Evolutionary conservation across 2,329 filamentous ascomycete species (phyloP).

Genomic region (Calonectria montana): DNA sequence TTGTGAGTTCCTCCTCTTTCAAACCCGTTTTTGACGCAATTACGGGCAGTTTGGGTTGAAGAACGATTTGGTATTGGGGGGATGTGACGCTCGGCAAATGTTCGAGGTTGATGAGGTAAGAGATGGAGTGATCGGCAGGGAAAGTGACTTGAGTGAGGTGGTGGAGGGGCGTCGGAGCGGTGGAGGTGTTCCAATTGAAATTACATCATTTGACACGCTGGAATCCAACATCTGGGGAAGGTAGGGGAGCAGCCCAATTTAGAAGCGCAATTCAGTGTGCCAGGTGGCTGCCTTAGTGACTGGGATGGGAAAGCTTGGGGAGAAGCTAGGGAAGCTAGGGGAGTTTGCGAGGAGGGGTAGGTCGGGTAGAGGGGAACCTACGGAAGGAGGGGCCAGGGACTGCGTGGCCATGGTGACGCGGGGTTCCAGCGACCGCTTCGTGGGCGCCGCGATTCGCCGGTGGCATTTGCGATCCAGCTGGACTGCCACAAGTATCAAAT

Average conservation of each 20-base stretch:
- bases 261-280: slow-evolving; percentile 5
- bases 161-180: slow-evolving; percentile 21
- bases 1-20: not conserved
- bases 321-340: slow-evolving; percentile 1
- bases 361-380: slow-evolving; percentile 48
- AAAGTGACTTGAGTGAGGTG: not conserved
- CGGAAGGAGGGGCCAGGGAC: slow-evolving; percentile 64
- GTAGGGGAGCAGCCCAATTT: slow-evolving; percentile 11
- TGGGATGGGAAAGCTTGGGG: slow-evolving; percentile 1
- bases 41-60: not conserved
- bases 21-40: not conserved
- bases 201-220: slow-evolving; percentile 37
- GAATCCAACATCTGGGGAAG: slow-evolving; percentile 15
- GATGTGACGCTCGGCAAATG: not conserved
- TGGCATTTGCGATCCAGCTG: slow-evolving; percentile 29
- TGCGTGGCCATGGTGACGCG: slow-evolving; percentile 45
- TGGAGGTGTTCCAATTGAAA: slow-evolving; percentile 34
- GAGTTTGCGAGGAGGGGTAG: not conserved
- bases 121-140: not conserved
- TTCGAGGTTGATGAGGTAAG: not conserved
- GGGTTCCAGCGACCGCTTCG: slow-evolving; percentile 29
- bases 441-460: slow-evolving; percentile 35
- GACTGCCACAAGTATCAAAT: not conserved
- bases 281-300: not conserved
- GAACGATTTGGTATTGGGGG: not conserved